Percentiles rank a stretch among this genome's conserved stretches.
phyloP scores from a whole-genome alignment of 2,329 filamentous ascomycete genomes.

The Beauveria sp. region DNA sequence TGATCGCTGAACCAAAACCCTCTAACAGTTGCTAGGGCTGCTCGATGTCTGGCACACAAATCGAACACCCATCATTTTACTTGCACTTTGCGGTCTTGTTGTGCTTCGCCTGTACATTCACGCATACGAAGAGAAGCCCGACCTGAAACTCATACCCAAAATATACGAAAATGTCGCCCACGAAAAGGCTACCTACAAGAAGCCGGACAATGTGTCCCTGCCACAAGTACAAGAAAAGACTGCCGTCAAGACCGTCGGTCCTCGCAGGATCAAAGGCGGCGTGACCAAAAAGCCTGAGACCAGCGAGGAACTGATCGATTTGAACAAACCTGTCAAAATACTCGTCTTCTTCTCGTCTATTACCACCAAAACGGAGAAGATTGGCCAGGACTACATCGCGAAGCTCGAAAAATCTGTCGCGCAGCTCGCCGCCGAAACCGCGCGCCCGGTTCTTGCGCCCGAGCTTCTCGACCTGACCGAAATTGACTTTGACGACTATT shows the following conservation, averaged over 20 bases:
- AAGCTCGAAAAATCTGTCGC: constrained; percentile 45
- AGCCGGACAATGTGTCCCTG: not conserved
- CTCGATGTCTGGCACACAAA: constrained; percentile 40
- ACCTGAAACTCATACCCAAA: constrained; percentile 30
- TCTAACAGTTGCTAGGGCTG: constrained; percentile 21
- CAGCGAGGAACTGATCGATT: constrained; percentile 20
- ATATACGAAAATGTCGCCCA: constrained; percentile 23
- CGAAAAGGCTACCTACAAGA: constrained; percentile 12
- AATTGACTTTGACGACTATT: constrained; percentile 88
- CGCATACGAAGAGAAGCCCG: constrained; percentile 24
- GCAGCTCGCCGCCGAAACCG: constrained; percentile 32
- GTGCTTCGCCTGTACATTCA: constrained; percentile 36
- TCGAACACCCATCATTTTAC: constrained; percentile 36
- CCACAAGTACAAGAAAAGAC: constrained; percentile 19
- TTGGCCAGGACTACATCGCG: constrained; percentile 56
- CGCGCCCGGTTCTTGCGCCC: constrained; percentile 43
- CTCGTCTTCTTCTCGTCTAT: constrained; percentile 86
- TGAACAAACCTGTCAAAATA: constrained; percentile 52
- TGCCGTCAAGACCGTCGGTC: constrained; percentile 30
- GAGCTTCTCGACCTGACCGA: constrained; percentile 72
- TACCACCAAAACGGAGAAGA: constrained; percentile 72
- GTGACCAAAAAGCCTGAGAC: constrained; percentile 24
- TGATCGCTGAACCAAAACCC: not conserved
- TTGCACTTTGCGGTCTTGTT: constrained; percentile 29
- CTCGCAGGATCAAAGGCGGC: constrained; percentile 42